Percentiles rank a stretch among this genome's conserved stretches.
These are phyloP conservation scores for Ophiosphaerella korrae DNA, from an alignment of 2,329 filamentous ascomycete species.

Conservation along the genomic window DNA sequence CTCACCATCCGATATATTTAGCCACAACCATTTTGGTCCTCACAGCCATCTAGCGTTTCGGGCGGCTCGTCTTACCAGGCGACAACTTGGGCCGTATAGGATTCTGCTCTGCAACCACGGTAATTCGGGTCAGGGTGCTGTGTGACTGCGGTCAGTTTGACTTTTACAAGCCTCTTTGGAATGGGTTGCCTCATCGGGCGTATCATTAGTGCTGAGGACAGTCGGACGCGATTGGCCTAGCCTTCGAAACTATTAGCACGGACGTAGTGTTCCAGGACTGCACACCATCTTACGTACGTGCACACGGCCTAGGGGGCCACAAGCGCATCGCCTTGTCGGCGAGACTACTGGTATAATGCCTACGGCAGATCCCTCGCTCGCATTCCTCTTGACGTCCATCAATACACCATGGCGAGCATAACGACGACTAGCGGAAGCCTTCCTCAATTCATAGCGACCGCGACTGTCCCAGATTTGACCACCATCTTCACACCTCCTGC, in stretches of 20 bases:
- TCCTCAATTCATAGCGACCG: slow-evolving; percentile 5
- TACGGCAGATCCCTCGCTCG: background rate
- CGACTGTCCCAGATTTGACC: slow-evolving; percentile 2
- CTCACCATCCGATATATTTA: background rate
- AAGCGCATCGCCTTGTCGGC: background rate
- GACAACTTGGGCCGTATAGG: background rate
- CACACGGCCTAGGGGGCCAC: background rate
- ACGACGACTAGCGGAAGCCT: slow-evolving; percentile 2
- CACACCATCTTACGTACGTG: background rate
- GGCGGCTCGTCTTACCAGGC: background rate
- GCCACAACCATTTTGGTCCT: background rate
- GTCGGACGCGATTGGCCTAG: background rate
- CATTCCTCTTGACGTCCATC: background rate
- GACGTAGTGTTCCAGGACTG: background rate
- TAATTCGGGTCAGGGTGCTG: background rate
- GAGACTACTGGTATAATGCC: slow-evolving; percentile 1
- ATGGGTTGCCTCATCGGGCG: background rate
- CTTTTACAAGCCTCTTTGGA: background rate
- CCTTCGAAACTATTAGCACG: background rate
- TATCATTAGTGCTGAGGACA: background rate
- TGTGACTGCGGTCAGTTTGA: background rate
- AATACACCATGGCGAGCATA: slow-evolving; percentile 2
- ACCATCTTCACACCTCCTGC: slow-evolving; percentile 5
- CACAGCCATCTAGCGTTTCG: background rate
- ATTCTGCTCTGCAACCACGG: background rate